Evolutionary conservation across 768 basidiomycete species (phyloP), one percentile per base, ranked within the genome.

Genomic region (Leccinellum rugosiceps): DNA sequence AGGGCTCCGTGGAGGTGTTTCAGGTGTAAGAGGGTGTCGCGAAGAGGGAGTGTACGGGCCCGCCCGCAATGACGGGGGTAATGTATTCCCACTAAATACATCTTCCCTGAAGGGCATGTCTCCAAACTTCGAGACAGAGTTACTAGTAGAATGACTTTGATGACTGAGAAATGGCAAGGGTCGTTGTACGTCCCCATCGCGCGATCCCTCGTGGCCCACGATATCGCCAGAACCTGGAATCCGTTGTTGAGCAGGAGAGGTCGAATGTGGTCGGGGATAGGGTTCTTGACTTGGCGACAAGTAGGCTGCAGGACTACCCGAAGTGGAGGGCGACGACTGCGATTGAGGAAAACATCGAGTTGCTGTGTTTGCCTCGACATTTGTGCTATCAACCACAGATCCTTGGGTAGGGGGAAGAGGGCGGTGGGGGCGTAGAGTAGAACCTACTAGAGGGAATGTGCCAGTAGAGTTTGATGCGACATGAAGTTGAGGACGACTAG

Each of bases 1-100:
- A 11, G 88, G 88, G 48, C 87, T 88, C 35, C 81, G 82, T 49
- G 86, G 84, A 26, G 87, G 84, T 6, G 76, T 75, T 57, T 84
- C 82, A 26, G 76, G 69, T 10, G 73, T 74, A 56, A 72, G 75
- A 55, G 74, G 74, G 17, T 63, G 54, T 46, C 71, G 69, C 28
- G 41, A 50, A 23, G 63, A 53, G 13, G 65, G 53, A 56, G 56
- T 14, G 50, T 74, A 74, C n/a, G 52, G 62, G 17, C 71, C 71
- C 19, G 68, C 51, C 28, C 71, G 71, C 50, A 72, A 43, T 17
- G 72, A 65, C 35, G 54, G 11, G 17, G 71, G 71, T 14, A 74
- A 46, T 15, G 58, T 31, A 44, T 32, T 66, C 26, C 63, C 70
- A 43, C 55, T 50, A 44, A 60, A 72, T 48, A 62, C 65, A 55